Percentiles rank a stretch among this genome's conserved stretches.
Conservation (phyloP, 495 filamentous ascomycete genomes). For the Aspergillus hancockii region DNA sequence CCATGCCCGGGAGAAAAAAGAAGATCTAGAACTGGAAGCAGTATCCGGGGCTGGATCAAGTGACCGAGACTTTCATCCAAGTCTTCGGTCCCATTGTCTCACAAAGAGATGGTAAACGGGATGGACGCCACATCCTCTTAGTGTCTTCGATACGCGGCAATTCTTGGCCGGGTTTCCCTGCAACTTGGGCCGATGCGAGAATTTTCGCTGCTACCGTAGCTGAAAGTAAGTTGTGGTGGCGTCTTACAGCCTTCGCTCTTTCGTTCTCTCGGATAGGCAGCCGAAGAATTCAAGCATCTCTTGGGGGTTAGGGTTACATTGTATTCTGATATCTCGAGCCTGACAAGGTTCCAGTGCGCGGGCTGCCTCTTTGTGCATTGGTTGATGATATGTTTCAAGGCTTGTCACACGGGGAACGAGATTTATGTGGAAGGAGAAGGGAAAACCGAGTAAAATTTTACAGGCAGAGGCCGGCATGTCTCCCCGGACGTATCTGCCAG, state of each 20-base stretch:
- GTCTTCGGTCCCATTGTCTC: not conserved
- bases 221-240: constrained; percentile 3
- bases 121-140: constrained; percentile 5
- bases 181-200: not conserved
- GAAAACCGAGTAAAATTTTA: not conserved
- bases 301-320: constrained; percentile 3
- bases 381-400: not conserved
- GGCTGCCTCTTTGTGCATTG: not conserved
- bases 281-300: constrained; percentile 2
- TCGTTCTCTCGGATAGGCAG: not conserved
- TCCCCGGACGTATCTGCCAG: not conserved
- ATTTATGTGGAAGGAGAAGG: not conserved
- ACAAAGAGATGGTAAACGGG: not conserved
- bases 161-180: not conserved
- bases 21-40: too few species aligned
- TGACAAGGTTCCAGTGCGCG: not conserved
- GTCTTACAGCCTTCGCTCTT: not conserved
- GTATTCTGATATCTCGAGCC: not conserved
- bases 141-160: not conserved
- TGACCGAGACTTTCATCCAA: not conserved
- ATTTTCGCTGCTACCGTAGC: not conserved
- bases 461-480: not conserved
- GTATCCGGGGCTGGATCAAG: not conserved
- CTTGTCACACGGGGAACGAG: not conserved
- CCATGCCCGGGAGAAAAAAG: too few species aligned